phyloP scores from a whole-genome alignment of 1,139 yeast genomes.

The Protomyces inouyei region DNA sequence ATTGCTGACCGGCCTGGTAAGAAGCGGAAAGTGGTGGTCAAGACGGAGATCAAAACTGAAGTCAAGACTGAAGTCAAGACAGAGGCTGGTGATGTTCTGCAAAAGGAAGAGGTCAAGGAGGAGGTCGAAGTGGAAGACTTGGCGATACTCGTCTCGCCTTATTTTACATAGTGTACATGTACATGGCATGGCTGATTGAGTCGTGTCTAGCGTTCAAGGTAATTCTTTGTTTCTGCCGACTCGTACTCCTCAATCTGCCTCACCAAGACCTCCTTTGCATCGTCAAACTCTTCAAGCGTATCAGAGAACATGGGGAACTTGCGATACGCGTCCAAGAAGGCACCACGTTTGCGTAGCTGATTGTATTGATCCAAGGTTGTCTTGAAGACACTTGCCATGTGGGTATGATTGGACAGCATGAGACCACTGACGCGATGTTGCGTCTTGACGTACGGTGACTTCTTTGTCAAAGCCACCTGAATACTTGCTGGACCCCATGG shows the following conservation, averaged over 20 bases:
- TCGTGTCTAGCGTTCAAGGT: constrained; percentile 34
- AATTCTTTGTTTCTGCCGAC: constrained; percentile 53
- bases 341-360: constrained; percentile 68
- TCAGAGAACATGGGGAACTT: constrained; percentile 52
- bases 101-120: not conserved
- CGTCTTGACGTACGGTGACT: constrained; percentile 54
- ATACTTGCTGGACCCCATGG: constrained; percentile 84
- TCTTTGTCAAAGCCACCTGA: constrained; percentile 70
- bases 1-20: constrained; percentile 9
- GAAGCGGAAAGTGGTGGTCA: not conserved
- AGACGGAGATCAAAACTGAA: not conserved
- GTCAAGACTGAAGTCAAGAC: constrained; percentile 1
- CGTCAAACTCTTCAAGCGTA: constrained; percentile 71
- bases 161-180: not conserved
- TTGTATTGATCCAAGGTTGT: constrained; percentile 75
- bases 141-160: not conserved
- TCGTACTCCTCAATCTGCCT: constrained; percentile 68
- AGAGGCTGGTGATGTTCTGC: not conserved
- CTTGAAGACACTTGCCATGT: constrained; percentile 43
- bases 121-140: not conserved
- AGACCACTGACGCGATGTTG: constrained; percentile 35
- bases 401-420: constrained; percentile 35
- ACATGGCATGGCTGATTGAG: not conserved
- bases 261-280: constrained; percentile 68
- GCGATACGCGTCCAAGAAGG: constrained; percentile 75